Conservation (phyloP, 345 rosid genomes). For the Populus ilicifolia region DNA sequence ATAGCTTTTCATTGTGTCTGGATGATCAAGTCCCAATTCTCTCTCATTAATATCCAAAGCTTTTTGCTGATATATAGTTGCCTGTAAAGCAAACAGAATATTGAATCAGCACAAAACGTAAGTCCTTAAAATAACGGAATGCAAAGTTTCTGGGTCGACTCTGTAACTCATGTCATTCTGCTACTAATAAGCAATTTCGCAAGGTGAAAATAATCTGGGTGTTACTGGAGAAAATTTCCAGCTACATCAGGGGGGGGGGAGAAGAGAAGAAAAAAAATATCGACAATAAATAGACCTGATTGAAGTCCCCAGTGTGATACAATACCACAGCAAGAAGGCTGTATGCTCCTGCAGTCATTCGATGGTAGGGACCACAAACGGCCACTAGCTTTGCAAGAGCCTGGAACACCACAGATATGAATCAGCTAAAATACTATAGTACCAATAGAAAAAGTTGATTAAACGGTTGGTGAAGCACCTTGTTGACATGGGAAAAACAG, state of each 20-base stretch:
- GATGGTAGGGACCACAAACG: slow-evolving; percentile 96
- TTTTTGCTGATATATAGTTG: slow-evolving; percentile 95
- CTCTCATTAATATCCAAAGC: slow-evolving; percentile 99
- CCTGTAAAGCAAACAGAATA: slow-evolving; percentile 48
- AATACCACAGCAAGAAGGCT: slow-evolving; percentile 98
- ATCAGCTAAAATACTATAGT: slow-evolving; percentile 7
- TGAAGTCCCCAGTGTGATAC: slow-evolving; percentile 98
- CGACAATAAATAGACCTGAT: slow-evolving; percentile 58
- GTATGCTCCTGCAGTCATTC: slow-evolving; percentile 99
- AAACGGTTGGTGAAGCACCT: slow-evolving; percentile 4
- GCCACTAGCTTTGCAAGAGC: slow-evolving; percentile 97
- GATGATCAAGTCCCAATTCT: slow-evolving; percentile 97
- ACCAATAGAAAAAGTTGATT: neutral
- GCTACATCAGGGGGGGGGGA: neutral
- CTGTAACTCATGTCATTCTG: neutral
- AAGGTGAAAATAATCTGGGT: slow-evolving; percentile 6
- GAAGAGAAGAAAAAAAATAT: neutral
- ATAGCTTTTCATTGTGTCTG: slow-evolving; percentile 99
- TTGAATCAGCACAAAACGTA: slow-evolving; percentile 16
- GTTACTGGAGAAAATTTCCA: neutral
- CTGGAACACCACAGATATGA: slow-evolving; percentile 38
- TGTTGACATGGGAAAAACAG: neutral
- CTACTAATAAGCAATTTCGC: neutral
- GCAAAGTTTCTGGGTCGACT: neutral
- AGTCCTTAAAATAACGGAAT: slow-evolving; percentile 14